Base-by-base conservation (phyloP, 768 basidiomycete genomes). In the Leccinum barrowsii region DNA sequence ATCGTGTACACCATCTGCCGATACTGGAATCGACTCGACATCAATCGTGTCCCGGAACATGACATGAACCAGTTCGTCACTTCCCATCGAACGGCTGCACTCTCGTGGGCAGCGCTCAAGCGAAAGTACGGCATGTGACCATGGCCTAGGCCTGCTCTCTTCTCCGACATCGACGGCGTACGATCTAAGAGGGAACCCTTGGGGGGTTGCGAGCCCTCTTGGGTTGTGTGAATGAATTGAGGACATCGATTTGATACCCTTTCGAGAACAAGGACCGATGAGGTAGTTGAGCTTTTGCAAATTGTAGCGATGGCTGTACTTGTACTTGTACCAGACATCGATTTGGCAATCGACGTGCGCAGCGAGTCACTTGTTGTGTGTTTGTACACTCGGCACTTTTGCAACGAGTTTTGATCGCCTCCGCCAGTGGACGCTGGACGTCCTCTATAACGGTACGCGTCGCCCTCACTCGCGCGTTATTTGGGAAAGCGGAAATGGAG, bases 31-130 rank as follows among this genome's bases (percentile, higher is more conserved):
- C 79, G 81, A 55, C 82, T 93, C 60, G 91, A 93, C 72, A 85
- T 92, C 63, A 93, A 93, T 69, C 88, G 91, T 63, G 86, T 93
- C 59, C 85, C 86, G 26, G 91, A 93, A 72, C 83, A 85, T 59
- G 91, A 93, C 68, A 93, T 93, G 91, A 84, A 84, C 58, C 78
- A 81, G 30, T 93, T 93, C 67, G 85, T 89, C 30, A 67, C 77
- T 13, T 78, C 77, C 37, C 79, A 88, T 65, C 71, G 80, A 47
- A 75, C 79, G n/a, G 88, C 82, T 46, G 84, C 80, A 10, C 80
- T 87, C 19, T 85, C 87, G 6, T 93, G 91, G 91, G 75, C 77
- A 50, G 85, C 90, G 48, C 75, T 93, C 59, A 85, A 83, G 74
- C 80, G 82, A 74, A 90, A 86, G 68, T 91, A 91, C 66, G 82